Evolutionary conservation across 139 green algal species (phyloP).

Genomic region (Nannochloris sp.): DNA sequence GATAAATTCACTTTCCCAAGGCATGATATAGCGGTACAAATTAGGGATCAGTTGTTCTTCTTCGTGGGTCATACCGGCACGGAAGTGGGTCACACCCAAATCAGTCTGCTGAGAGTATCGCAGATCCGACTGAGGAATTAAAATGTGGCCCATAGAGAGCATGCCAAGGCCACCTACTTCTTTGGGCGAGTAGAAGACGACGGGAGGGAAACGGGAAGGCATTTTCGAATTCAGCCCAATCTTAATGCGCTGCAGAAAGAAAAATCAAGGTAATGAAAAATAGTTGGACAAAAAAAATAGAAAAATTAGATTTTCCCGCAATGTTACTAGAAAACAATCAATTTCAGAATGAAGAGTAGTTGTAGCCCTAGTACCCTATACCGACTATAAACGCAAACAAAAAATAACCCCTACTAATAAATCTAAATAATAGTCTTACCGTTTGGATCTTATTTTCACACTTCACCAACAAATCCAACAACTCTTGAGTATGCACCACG

Average conservation of each 20-base stretch:
- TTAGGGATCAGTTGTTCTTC: conserved; percentile 99
- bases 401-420: not conserved
- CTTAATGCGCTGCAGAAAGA: conserved; percentile 70
- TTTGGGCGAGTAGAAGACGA: conserved; percentile 98
- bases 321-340: not conserved
- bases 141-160: conserved; percentile 99
- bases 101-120: conserved; percentile 82
- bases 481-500: conserved; percentile 94
- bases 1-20: conserved; percentile 97
- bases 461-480: conserved; percentile 99
- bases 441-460: conserved; percentile 99
- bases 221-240: conserved; percentile 99
- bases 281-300: not conserved
- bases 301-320: not conserved
- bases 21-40: conserved; percentile 95
- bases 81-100: conserved; percentile 97
- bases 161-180: conserved; percentile 98
- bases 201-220: conserved; percentile 91
- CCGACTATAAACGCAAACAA: not conserved
- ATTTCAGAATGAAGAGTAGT: not conserved
- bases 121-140: conserved; percentile 82
- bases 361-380: not conserved
- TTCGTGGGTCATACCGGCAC: conserved; percentile 95
- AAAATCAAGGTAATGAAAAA: not conserved
- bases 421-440: conserved; percentile 14